Percentiles rank a stretch among this genome's conserved stretches.
These are phyloP conservation scores for Phytopythium helicoides DNA, from an alignment of 352 stramenopile species.

Conservation along the genomic window DNA sequence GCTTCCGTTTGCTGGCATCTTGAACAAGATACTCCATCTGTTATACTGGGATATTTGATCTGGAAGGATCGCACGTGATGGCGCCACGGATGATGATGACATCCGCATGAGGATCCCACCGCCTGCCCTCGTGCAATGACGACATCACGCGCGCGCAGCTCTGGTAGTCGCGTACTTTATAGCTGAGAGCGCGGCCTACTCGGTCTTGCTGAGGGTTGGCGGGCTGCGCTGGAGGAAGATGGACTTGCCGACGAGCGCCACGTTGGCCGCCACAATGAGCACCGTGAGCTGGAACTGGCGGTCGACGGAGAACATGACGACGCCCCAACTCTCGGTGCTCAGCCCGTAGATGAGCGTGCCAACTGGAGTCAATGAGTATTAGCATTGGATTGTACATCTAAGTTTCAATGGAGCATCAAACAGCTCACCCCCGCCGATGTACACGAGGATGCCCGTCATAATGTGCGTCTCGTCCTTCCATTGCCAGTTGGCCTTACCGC, in stretches of 20 bases:
- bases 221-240: constrained; percentile 19
- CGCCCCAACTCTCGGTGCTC: constrained; percentile 41
- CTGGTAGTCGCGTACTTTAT: too few species aligned
- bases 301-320: constrained; percentile 19
- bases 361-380: constrained; percentile 15
- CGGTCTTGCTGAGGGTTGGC: not conserved
- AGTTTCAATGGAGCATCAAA: not conserved
- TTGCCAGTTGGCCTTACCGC: constrained; percentile 49
- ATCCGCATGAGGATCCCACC: too few species aligned
- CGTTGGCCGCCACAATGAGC: constrained; percentile 43
- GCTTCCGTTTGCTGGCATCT: too few species aligned
- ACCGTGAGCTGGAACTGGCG: constrained; percentile 50
- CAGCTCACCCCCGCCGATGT: constrained; percentile 38
- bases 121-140: too few species aligned
- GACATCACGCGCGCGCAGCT: too few species aligned
- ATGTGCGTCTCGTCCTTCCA: constrained; percentile 75
- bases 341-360: constrained; percentile 50
- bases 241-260: constrained; percentile 40
- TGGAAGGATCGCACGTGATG: too few species aligned
- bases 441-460: constrained; percentile 52
- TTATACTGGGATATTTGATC: too few species aligned
- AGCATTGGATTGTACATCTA: too few species aligned
- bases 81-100: too few species aligned
- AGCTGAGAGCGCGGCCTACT: constrained; percentile 3
- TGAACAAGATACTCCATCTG: too few species aligned